Evolutionary conservation across 202 grass and related monocot genomes (phyloP), one percentile per base, ranked within the genome.

Genomic region (Musa balbisiana): DNA sequence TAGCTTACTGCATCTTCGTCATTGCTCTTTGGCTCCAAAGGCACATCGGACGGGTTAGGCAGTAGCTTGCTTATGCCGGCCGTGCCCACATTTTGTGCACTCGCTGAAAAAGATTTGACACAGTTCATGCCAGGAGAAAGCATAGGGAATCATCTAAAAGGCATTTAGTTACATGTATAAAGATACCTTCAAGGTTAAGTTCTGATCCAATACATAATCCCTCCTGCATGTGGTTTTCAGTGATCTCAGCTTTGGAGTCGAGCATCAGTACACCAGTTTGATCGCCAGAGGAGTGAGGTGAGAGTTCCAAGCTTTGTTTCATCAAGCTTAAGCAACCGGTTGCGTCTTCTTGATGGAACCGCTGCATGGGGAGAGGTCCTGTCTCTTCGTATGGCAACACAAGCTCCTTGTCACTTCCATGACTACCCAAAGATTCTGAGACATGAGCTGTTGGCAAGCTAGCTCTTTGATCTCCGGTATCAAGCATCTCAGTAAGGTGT

Each of bases 401-500:
- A 84, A 21, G 51, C 43, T 87, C 67, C 53, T 73, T 78, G 33
- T 80, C 80, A 49, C 81, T 80, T 82, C 24, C 63, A 78, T 64
- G 74, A 65, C 75, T 83, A 25, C 83, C 84, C 69, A 99, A 84
- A 58, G 89, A 82, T 80, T 86, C 88, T 70, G 78, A 81, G 66
- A 81, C 76, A 49, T 76, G 81, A 72, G 77, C 43, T 59, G 20
- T 82, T 71, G 83, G 72, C 73, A 74, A 70, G 73, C 26, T 82
- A 22, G 73, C 51, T 25, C 77, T 81, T 59, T 79, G 79, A 81
- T 80, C 64, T 62, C 82, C 77, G 87, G 64, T 74, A 62, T 87
- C 82, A 59, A 95, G 53, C 67, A 84, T 94, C 80, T 95, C 89
- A 26, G 80, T 74, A 77, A 95, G 79, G 80, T 90, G 89, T 69